phyloP scores from a whole-genome alignment of 768 basidiomycete species.

The Hygrocybe coccinea region DNA sequence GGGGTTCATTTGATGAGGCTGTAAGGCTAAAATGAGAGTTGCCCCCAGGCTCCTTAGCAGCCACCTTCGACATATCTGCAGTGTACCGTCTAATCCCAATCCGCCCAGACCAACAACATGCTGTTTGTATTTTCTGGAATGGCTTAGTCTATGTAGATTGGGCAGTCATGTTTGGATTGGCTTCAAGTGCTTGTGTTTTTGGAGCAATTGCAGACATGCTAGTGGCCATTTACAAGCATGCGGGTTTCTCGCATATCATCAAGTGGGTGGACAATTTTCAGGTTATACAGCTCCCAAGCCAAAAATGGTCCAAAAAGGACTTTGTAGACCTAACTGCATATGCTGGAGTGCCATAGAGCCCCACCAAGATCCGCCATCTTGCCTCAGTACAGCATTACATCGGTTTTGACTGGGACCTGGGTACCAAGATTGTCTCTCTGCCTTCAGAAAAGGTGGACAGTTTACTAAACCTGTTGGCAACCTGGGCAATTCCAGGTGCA shows the following conservation, averaged over 20 bases:
- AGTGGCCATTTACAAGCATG: constrained; percentile 22
- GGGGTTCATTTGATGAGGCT: constrained; percentile 23
- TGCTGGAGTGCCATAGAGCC: too few relatives aligned
- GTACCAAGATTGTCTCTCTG: background rate
- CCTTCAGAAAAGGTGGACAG: background rate
- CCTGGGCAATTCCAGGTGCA: background rate
- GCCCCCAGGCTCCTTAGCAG: constrained; percentile 30
- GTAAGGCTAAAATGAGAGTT: constrained; percentile 23
- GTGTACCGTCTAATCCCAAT: constrained; percentile 37
- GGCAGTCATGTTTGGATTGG: too few relatives aligned
- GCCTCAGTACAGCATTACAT: constrained; percentile 4
- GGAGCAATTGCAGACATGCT: constrained; percentile 33
- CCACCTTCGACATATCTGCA: constrained; percentile 37
- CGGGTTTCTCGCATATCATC: constrained; percentile 17
- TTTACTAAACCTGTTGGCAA: background rate
- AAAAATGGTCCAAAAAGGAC: constrained; percentile 23
- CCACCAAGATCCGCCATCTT: constrained; percentile 24
- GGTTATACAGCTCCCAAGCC: constrained; percentile 19
- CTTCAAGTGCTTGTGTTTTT: constrained; percentile 25
- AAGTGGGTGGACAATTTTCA: constrained; percentile 43
- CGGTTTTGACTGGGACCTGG: background rate
- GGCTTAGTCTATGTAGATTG: too few relatives aligned
- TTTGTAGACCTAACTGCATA: too few relatives aligned
- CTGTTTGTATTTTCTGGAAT: too few relatives aligned
- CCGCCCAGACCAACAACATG: constrained; percentile 32